Evolutionary conservation across 805 yeast genomes (phyloP), one percentile per base, ranked within the genome.

Genomic region (Candida qinlingensis): DNA sequence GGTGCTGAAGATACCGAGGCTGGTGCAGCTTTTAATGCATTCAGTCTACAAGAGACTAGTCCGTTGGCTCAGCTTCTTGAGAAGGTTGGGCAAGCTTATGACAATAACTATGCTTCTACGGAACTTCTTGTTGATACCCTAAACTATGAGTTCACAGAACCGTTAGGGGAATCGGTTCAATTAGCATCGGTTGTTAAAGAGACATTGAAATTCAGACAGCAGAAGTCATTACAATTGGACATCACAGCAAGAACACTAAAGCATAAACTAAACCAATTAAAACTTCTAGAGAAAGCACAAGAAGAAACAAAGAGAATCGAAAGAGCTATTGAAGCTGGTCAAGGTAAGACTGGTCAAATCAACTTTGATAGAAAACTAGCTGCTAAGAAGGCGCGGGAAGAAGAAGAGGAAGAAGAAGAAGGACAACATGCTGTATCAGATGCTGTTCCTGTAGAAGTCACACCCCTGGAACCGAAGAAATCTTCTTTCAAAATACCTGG

Each of bases 21-120:
- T 12, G 96, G 96, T 4, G 83, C 81, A 1, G 73, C 74, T 49
- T 80, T 76, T 59, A 81, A 81, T 54, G 79, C 81, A 0, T 77
- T 81, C 59, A 72, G 80, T 46, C 62, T 81, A 37, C 82, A 81
- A 54, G 72, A 70, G 44, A 46, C 47, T 31, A 49, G 57, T 4
- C 40, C 51, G 33, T 75, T 79, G 49, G 80, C 79, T 52, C 65
- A 77, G 5, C 78, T 79, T 1, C 63, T 82, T 46, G 98, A 94
- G 62, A 80, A 82, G 54, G 76, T 88, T 34, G 97, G 98, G 0
- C 91, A 87, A 60, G 84, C 87, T 1, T 82, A 87, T 57, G 98
- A 94, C 63, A 79, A 83, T 38, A 78, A 78, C 33, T 80, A 77
- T 52, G 75, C 81, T 2, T 74, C 81, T 8, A 62, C 72, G 6